Evolutionary conservation across 345 rosid genomes (phyloP), one percentile per base, ranked within the genome.

Genomic region (Lenwebbia sp.): DNA sequence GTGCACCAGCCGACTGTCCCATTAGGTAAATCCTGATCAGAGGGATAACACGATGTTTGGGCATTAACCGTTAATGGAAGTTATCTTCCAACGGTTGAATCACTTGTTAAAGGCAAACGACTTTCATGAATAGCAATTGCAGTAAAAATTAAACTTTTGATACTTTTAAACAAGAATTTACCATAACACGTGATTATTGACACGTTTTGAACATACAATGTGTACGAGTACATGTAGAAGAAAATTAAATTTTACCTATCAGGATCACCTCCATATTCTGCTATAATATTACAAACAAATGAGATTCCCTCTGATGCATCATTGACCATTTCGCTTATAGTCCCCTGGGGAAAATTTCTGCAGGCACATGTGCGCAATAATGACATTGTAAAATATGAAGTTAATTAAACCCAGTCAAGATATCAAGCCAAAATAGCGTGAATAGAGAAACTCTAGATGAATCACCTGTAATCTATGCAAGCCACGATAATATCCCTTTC

Each of bases 1-100:
- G 99, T 88, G 99, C 99, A 82, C 99, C 99, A 85, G 99, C 99
- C 53, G 99, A 97, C 90, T 97, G 99, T 21, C 99, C 99, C 99
- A 95, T 96, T 87, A 96, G 88, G 90, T 94, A 97, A 85, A 96
- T 92, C 93, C 99, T 97, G 87, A 78, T 85, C 86, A 84, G 40
- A 85, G 23, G 90, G 87, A 37, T 25, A 88, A 14, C 60, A 83
- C 6, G 12, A 15, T 54, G 9, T 17, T 47, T 88, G 37, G 26
- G 88, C 26, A 54, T 51, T 70, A 70, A 70, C 78, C 13, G 2
- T 19, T 70, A 70, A 37, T 70, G 47, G 78, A 70, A 70, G 47
- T 70, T 70, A 70, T 70, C 78, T 37, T 70, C 78, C 78, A 19
- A 37, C 26, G 22, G 26, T 37, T 70, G 1, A 17, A 37, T 70